A percentile compares a stretch with the other conserved stretches of the same genome.
Conservation (phyloP, 345 rosid species). For the Camelina laxa region DNA sequence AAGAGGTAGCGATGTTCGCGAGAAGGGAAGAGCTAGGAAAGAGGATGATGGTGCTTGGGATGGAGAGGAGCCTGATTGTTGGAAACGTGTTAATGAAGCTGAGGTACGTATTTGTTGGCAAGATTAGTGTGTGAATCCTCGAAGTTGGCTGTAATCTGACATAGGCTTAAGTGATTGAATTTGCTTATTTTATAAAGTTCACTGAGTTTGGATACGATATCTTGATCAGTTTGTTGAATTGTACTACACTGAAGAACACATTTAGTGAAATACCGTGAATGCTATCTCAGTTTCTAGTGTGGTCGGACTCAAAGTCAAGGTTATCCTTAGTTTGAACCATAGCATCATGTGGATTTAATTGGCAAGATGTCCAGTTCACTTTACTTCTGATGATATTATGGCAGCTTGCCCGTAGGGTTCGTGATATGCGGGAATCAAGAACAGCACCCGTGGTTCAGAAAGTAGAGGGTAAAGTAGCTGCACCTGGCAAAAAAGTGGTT, state of each 20-base stretch:
- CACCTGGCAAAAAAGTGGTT: constrained; percentile 49
- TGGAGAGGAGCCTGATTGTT: constrained; percentile 88
- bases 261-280: background rate
- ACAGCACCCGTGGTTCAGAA: constrained; percentile 80
- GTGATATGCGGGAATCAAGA: constrained; percentile 93
- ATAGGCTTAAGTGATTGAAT: too few relatives aligned
- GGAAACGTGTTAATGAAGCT: constrained; percentile 92
- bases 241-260: too few relatives aligned
- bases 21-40: constrained; percentile 48
- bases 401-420: constrained; percentile 93
- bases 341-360: background rate
- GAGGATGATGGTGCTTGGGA: constrained; percentile 83
- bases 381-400: constrained; percentile 21
- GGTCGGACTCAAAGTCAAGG: background rate
- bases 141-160: background rate
- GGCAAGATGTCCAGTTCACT: background rate
- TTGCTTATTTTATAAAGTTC: background rate
- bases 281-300: background rate
- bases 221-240: background rate
- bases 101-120: constrained; percentile 56
- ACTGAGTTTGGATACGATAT: background rate
- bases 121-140: background rate
- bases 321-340: constrained; percentile 20
- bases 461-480: constrained; percentile 64
- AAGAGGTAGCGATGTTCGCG: constrained; percentile 43